Percentiles rank a stretch among this genome's conserved stretches.
phyloP scores from a whole-genome alignment of 352 stramenopile species.

The Albugo laibachii region DNA sequence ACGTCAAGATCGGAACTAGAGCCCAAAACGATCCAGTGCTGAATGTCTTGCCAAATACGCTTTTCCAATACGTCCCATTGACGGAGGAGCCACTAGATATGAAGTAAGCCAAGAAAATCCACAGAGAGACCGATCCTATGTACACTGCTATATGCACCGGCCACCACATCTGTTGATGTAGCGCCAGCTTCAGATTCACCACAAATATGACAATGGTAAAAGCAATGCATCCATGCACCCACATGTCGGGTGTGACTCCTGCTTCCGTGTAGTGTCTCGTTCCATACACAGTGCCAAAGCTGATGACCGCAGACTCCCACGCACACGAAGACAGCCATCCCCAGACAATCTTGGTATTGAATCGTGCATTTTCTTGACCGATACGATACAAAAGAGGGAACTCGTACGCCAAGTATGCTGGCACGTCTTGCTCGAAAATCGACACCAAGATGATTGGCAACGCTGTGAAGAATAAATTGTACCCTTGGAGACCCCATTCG shows the following conservation, averaged over 20 bases:
- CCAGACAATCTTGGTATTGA: conserved; percentile 74
- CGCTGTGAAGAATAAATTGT: conserved; percentile 78
- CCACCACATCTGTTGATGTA: conserved; percentile 78
- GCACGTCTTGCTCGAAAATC: conserved; percentile 74
- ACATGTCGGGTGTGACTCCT: conserved; percentile 83
- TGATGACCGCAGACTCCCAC: conserved; percentile 72
- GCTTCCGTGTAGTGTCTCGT: conserved; percentile 57
- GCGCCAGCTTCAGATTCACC: conserved; percentile 87
- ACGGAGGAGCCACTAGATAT: conserved; percentile 54
- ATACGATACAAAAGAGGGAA: conserved; percentile 72
- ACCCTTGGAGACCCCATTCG: conserved; percentile 71
- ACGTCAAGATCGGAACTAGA: conserved; percentile 42
- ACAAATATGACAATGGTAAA: conserved; percentile 90
- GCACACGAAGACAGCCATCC: conserved; percentile 63
- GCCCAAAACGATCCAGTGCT: conserved; percentile 52
- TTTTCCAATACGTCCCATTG: conserved; percentile 69
- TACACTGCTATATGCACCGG: conserved; percentile 50
- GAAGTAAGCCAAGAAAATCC: conserved; percentile 45
- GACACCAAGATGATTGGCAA: conserved; percentile 68
- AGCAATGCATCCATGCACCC: conserved; percentile 84
- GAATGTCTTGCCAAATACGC: conserved; percentile 57
- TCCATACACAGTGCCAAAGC: conserved; percentile 62
- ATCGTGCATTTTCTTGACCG: conserved; percentile 62
- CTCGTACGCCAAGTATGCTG: conserved; percentile 33
- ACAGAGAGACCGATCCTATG: conserved; percentile 37